Evolutionary conservation across 75 land plant species (phyloP), one percentile per base, ranked within the genome.

Genomic region (Chamaecyparis obtusa): DNA sequence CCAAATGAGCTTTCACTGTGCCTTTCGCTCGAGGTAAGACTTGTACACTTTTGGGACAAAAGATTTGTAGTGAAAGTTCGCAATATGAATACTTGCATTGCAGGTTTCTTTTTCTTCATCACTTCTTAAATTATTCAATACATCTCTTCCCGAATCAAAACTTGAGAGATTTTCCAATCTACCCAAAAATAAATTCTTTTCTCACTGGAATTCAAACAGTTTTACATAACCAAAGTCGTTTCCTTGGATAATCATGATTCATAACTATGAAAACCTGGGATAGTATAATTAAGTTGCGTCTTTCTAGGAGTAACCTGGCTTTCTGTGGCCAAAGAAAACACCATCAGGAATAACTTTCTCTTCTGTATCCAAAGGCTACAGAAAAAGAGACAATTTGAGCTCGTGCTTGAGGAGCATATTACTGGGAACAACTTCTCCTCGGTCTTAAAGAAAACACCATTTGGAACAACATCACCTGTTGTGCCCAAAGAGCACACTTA

Each of bases 1-100:
- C 99, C 99, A 33, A 46, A 84, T 32, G 95, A 96, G 30, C 93
- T 98, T 27, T 91, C 95, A 1, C 87, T 89, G 51, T 98, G 99
- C 89, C 43, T 86, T 32, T 90, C 94, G 16, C 90, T 98, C 41
- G 93, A 98, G 99, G 99, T 96, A 89, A 86, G 76, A 91, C 33
- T 32, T 11, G 17, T 44, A 44, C 4, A 9, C 10, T 9, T 44
- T 80, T 80, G 21, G 13, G 49, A 44, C 3, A 30, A 41, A 41
- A 80, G 49, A 27, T 24, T 27, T 15, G 30, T 44, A 11, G 30
- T 80, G 2, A 9, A 44, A 44, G 10, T 24, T 9, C 44, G 51
- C 83, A 43, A 80, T 80, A 44, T 44, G 14, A 41, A 43, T 44
- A 44, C n/a, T 80, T 80, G 41, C 24, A 44, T 43, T 44, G n/a